A percentile compares a stretch with the other conserved stretches of the same genome.
phyloP scores from a whole-genome alignment of 306 rosid species.

The Medicago arabica region DNA sequence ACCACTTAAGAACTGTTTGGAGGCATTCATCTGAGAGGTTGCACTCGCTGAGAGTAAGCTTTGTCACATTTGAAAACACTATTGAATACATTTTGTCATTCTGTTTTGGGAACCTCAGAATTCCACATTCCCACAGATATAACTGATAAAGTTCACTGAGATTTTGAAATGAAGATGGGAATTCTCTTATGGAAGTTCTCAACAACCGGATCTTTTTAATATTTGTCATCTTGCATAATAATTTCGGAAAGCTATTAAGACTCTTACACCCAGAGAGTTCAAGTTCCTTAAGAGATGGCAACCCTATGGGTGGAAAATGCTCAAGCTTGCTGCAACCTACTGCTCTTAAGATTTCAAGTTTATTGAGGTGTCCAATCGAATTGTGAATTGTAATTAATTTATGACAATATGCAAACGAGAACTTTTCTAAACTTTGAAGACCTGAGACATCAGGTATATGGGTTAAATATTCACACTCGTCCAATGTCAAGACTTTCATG shows the following conservation, averaged over 20 bases:
- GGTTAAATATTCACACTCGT: background rate
- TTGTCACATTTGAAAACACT: too few relatives aligned
- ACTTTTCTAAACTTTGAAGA: background rate
- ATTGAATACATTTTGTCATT: too few relatives aligned
- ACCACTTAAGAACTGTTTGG: too few relatives aligned
- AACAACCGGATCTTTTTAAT: too few relatives aligned
- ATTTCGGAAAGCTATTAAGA: too few relatives aligned
- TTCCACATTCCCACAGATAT: too few relatives aligned
- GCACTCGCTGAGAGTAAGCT: too few relatives aligned
- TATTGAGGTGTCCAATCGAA: background rate
- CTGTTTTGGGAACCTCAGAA: too few relatives aligned
- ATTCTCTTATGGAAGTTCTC: too few relatives aligned
- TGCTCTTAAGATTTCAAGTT: constrained; percentile 7
- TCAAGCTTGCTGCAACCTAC: background rate
- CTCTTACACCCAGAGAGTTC: background rate
- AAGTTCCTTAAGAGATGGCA: background rate
- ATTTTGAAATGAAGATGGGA: background rate
- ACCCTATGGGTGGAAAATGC: background rate
- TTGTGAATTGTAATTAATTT: background rate
- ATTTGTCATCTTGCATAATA: too few relatives aligned
- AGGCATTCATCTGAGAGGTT: background rate
- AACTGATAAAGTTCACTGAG: too few relatives aligned
- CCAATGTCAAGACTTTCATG: background rate
- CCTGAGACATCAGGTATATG: background rate
- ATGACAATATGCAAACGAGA: background rate